Evolutionary conservation across 2,329 filamentous ascomycete species (phyloP).

Genomic region (Trichophyton equinum): DNA sequence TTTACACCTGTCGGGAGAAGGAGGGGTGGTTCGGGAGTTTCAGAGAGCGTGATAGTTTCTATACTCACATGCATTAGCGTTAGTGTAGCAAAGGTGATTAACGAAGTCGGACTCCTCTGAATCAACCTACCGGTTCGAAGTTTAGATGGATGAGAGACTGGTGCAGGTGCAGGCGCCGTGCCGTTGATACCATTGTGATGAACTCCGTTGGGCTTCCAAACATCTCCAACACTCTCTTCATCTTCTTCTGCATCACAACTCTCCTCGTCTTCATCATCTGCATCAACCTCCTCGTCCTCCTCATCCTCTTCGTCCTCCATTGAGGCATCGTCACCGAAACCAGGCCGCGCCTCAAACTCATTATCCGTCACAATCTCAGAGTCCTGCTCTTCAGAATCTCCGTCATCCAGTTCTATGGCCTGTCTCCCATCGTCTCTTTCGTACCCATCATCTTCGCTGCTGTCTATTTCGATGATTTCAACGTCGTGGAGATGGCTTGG

Average conservation of each 20-base stretch:
- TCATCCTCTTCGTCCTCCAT: slow-evolving; percentile 14
- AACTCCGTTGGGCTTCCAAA: background rate
- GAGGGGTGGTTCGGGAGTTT: slow-evolving; percentile 16
- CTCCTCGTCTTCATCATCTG: slow-evolving; percentile 12
- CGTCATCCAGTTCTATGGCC: slow-evolving; percentile 21
- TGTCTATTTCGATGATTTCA: slow-evolving; percentile 31
- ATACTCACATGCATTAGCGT: background rate
- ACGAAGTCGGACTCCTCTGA: background rate
- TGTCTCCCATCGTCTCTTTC: slow-evolving; percentile 15
- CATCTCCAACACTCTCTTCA: slow-evolving; percentile 3
- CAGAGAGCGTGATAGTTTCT: slow-evolving; percentile 13
- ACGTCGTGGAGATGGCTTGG: slow-evolving; percentile 17
- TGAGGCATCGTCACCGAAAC: background rate
- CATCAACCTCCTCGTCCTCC: slow-evolving; percentile 15
- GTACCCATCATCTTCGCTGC: slow-evolving; percentile 14
- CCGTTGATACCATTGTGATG: background rate
- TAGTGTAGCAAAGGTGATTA: background rate
- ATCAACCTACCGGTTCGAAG: background rate
- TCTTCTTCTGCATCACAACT: slow-evolving; percentile 2
- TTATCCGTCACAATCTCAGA: slow-evolving; percentile 11
- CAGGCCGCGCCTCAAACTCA: background rate
- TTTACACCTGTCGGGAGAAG: slow-evolving; percentile 37
- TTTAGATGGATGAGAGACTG: background rate
- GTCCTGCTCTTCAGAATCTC: slow-evolving; percentile 13
- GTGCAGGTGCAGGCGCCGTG: background rate